Base-by-base conservation (phyloP, 352 stramenopile genomes). In the Phytopythium ostracodes region DNA sequence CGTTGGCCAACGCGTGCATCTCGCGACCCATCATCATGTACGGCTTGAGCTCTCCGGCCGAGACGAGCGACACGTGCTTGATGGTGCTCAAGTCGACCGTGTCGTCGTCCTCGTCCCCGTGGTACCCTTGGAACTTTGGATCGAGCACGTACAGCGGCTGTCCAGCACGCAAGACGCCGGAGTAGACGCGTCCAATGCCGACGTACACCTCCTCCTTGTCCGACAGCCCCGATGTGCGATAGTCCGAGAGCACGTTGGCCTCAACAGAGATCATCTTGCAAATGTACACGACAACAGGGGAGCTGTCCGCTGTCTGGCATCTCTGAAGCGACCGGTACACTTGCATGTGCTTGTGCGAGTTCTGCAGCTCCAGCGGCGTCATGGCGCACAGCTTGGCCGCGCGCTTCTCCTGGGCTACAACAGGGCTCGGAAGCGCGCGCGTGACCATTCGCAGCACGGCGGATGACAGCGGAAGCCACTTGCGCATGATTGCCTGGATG, bases 1-100 rank as follows among this genome's bases (percentile, higher is more conserved):
- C 91, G 20, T 73, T 71, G 17, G 78, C 62, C 10, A 96, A 65
- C 12, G 82, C 77, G 42, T 96, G 73, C 33, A 98, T 71, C 53
- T 96, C 89, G 0, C 88, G 80, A 0, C 90, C 91, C 92, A 98
- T 98, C 80, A 97, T 93, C 84, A 98, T 94, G 68, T 96, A 96
- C 10, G 89, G 75, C n/a, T 83, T 81, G 20, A 95, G 63, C 24
- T 84, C 53, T 29, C 72, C 76, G 8, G 63, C 67, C 14, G 67
- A 60, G 15, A 95, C 73, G 12, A 65, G 74, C 3, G 81, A 76
- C 27, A 91, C 82, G 44, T 95, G 84, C 61, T 84, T 84, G 40
- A 84, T 56, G 3, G 52, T 64, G 5, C 36, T 62, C 10, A 56
- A 29, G 43, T 80, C 69, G 2, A 76, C 59, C 8, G 75, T 51